Conservation (phyloP, 352 stramenopile species). For the Pythium monospermum region DNA sequence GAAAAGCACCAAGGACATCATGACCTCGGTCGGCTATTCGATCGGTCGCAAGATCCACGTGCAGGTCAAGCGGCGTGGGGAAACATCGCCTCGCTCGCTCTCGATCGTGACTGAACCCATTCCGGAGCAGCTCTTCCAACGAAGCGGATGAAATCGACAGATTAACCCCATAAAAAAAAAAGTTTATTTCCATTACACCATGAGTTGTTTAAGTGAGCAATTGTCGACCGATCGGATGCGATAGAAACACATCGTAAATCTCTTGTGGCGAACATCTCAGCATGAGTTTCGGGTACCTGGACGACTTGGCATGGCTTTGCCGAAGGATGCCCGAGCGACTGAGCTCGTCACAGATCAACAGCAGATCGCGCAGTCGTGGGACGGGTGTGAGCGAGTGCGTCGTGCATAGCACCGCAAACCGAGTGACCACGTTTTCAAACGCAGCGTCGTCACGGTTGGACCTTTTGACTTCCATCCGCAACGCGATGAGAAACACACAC, state of each 20-base stretch:
- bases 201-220: slow-evolving; percentile 30
- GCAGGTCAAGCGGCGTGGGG: slow-evolving; percentile 54
- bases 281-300: slow-evolving; percentile 47
- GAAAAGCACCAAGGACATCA: slow-evolving; percentile 71
- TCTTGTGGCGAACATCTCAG: slow-evolving; percentile 62
- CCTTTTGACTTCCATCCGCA: slow-evolving; percentile 54
- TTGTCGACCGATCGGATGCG: slow-evolving; percentile 50
- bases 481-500: slow-evolving; percentile 60
- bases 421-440: slow-evolving; percentile 59
- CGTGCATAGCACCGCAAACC: slow-evolving; percentile 63
- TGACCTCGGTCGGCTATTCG: slow-evolving; percentile 59
- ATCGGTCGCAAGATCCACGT: slow-evolving; percentile 69
- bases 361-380: slow-evolving; percentile 41
- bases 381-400: slow-evolving; percentile 58
- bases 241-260: slow-evolving; percentile 58
- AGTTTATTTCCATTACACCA: no score
- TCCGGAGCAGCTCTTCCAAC: slow-evolving; percentile 25
- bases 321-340: slow-evolving; percentile 56
- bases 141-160: neutral
- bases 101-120: slow-evolving; percentile 62
- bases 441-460: slow-evolving; percentile 31
- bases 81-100: slow-evolving; percentile 37
- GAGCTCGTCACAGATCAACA: slow-evolving; percentile 60
- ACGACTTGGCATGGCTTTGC: slow-evolving; percentile 35
- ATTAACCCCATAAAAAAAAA: neutral